phyloP scores from a whole-genome alignment of 2,329 filamentous ascomycete genomes.

The Diaporthe longicolla region DNA sequence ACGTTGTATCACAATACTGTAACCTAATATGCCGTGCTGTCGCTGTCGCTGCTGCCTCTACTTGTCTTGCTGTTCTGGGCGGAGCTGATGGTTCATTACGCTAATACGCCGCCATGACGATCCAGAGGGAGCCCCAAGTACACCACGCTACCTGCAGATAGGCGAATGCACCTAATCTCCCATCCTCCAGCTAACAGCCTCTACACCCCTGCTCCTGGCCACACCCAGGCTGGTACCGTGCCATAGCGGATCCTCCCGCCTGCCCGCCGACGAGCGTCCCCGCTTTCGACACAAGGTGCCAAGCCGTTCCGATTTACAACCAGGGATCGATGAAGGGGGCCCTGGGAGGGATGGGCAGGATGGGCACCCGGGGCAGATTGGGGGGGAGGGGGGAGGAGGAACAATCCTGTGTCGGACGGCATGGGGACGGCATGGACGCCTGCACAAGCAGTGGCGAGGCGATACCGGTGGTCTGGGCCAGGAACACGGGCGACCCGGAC shows the following conservation, averaged over 20 bases:
- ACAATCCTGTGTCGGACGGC: slow-evolving; percentile 9
- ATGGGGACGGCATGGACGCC: slow-evolving; percentile 23
- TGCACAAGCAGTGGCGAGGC: slow-evolving; percentile 26
- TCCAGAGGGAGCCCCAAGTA: neutral
- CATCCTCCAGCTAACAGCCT: neutral
- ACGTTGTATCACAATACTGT: slow-evolving; percentile 7
- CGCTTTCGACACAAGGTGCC: slow-evolving; percentile 11
- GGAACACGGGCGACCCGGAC: slow-evolving; percentile 21
- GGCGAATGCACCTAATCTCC: no score
- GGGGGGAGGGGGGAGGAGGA: no score
- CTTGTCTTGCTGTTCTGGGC: neutral
- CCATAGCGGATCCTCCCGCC: slow-evolving; percentile 25
- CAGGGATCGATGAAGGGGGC: slow-evolving; percentile 10
- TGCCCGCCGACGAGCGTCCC: slow-evolving; percentile 7
- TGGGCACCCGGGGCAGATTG: neutral
- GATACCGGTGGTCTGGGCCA: slow-evolving; percentile 31
- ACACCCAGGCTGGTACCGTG: neutral
- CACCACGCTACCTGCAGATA: neutral
- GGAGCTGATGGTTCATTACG: neutral
- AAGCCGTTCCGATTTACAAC: neutral
- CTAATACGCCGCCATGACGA: neutral
- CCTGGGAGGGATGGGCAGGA: neutral
- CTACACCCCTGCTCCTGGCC: neutral
- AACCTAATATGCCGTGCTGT: neutral
- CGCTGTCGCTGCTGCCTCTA: no score